phyloP scores from a whole-genome alignment of 2,329 filamentous ascomycete species.

The Aspergillus melleus region DNA sequence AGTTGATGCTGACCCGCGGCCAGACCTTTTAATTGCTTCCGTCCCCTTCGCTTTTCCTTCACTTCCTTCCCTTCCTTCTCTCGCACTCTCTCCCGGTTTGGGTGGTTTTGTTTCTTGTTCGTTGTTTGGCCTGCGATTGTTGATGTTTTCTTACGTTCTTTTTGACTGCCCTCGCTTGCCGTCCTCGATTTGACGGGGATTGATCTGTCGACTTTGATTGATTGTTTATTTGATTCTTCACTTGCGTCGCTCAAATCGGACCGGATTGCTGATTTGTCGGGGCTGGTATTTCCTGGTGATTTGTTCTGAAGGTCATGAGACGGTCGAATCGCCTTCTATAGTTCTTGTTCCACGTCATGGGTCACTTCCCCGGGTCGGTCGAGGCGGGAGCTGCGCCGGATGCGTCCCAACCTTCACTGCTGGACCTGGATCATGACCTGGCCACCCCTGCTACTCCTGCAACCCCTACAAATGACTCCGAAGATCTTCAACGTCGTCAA shows the following conservation, averaged over 20 bases:
- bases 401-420: slow-evolving; percentile 26
- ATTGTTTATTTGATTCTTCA: neutral
- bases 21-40: slow-evolving; percentile 6
- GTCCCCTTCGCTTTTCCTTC: slow-evolving; percentile 5
- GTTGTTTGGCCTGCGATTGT: neutral
- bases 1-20: slow-evolving; percentile 2
- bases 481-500: slow-evolving; percentile 4
- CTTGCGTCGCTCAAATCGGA: neutral
- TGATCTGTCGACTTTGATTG: no score
- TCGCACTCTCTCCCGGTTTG: neutral
- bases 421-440: slow-evolving; percentile 4
- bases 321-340: slow-evolving; percentile 5
- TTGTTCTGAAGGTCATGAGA: slow-evolving; percentile 17
- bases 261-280: neutral
- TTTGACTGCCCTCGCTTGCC: neutral
- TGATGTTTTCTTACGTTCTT: slow-evolving; percentile 2
- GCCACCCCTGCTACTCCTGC: no score
- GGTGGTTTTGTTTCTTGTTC: neutral
- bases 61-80: neutral
- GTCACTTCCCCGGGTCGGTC: slow-evolving; percentile 32
- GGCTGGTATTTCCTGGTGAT: neutral
- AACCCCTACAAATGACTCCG: slow-evolving; percentile 19
- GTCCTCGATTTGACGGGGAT: neutral
- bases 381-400: slow-evolving; percentile 29
- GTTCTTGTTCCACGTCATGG: slow-evolving; percentile 26